Evolutionary conservation across 2,329 filamentous ascomycete species (phyloP).

Genomic region (Neofusicoccum ribis): DNA sequence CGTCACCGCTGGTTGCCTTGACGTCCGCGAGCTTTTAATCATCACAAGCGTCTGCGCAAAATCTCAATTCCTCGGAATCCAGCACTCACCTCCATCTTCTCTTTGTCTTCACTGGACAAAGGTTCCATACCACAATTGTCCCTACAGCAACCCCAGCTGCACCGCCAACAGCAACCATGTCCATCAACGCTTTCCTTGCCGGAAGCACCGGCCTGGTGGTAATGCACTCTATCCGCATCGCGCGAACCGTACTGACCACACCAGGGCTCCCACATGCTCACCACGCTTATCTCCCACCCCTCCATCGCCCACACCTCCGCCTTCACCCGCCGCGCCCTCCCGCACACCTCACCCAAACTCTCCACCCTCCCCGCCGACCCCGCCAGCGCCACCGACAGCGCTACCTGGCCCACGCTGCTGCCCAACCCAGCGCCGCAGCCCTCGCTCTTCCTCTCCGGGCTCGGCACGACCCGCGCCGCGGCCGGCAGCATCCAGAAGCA

Average conservation of each 20-base stretch:
- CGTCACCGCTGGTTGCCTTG: conserved; percentile 6
- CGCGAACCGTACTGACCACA: background rate
- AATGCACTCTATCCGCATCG: conserved; percentile 1
- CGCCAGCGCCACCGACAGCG: conserved; percentile 29
- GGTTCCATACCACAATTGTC: background rate
- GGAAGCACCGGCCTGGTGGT: conserved; percentile 66
- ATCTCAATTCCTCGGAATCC: too few species aligned
- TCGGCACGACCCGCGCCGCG: conserved; percentile 75
- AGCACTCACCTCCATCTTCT: background rate
- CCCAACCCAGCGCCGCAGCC: conserved; percentile 61
- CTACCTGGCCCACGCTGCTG: conserved; percentile 64
- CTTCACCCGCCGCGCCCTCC: conserved; percentile 65
- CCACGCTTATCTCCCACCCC: conserved; percentile 57
- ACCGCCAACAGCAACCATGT: background rate
- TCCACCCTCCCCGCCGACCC: conserved; percentile 65
- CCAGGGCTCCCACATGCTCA: conserved; percentile 74
- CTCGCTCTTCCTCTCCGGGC: conserved; percentile 69
- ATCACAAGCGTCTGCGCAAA: background rate
- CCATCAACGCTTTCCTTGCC: conserved; percentile 52
- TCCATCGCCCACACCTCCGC: conserved; percentile 59
- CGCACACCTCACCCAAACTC: conserved; percentile 59
- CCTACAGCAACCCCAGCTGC: background rate
- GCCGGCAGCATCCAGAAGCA: conserved; percentile 79
- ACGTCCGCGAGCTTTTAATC: background rate
- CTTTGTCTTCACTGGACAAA: background rate